Conservation (phyloP, 2,329 filamentous ascomycete genomes). For the Sclerotiophoma versabilis region DNA sequence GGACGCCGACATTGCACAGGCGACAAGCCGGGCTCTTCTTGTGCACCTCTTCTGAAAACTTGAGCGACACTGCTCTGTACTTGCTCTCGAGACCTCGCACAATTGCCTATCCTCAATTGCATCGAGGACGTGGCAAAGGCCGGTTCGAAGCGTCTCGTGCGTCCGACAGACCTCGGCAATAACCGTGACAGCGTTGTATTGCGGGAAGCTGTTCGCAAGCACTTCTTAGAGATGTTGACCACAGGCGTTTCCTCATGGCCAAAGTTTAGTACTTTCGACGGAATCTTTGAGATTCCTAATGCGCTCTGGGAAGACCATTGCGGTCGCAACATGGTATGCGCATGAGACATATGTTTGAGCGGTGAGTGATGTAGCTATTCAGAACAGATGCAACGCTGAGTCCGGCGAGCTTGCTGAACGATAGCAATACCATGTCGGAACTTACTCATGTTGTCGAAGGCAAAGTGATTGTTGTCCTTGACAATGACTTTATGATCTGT, state of each 20-base stretch:
- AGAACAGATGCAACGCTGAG: slow-evolving; percentile 20
- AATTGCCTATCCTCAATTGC: slow-evolving; percentile 9
- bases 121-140: background rate
- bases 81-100: slow-evolving; percentile 9
- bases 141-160: background rate
- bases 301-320: slow-evolving; percentile 5
- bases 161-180: slow-evolving; percentile 6
- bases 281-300: slow-evolving; percentile 7
- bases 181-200: slow-evolving; percentile 2
- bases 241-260: background rate
- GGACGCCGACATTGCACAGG: slow-evolving; percentile 10
- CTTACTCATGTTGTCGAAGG: background rate
- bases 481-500: background rate
- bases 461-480: background rate
- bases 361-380: slow-evolving; percentile 9
- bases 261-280: slow-evolving; percentile 1
- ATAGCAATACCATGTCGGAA: slow-evolving; percentile 22
- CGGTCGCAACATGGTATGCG: slow-evolving; percentile 13
- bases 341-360: slow-evolving; percentile 13
- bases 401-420: slow-evolving; percentile 19
- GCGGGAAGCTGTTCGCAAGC: slow-evolving; percentile 3
- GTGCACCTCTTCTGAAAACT: slow-evolving; percentile 8
- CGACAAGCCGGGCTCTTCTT: slow-evolving; percentile 14
- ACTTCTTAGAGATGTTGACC: slow-evolving; percentile 10
- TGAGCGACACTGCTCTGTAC: slow-evolving; percentile 7